Evolutionary conservation across 345 rosid species (phyloP), one percentile per base, ranked within the genome.

Genomic region (Eucalyptus shirleyi): DNA sequence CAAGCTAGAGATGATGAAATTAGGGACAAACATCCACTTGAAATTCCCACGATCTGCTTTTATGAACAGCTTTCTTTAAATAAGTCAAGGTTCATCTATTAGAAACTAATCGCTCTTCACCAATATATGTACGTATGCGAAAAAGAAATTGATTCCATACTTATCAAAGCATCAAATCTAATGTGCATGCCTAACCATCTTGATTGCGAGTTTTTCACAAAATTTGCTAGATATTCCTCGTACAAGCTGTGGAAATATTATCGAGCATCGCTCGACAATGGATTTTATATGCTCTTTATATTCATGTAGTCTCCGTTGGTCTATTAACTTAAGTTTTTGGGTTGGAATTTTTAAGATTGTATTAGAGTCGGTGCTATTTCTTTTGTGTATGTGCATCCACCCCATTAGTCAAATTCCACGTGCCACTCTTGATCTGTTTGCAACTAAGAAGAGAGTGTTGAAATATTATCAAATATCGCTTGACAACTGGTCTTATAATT

Each of bases 201-300:
- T 13, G 69, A 62, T 62, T 62, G 69, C 8, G 2, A 62, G 69
- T 62, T 30, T 62, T 62, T 28, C 69, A 62, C 34, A 62, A 30
- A 62, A 62, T 30, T 62, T 62, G 69, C 69, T 30, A 28, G n/a
- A 30, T 30, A 62, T 62, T 62, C 32, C 69, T 62, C 9, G 1
- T 28, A 28, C n/a, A 12, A 62, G 32, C 8, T 13, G 17, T 28
- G 69, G 5, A 30, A 62, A 62, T 37, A 72, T 37, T 37, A 10
- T 37, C 2, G 5, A 19, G 11, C 45, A 0, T 72, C 3, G 3
- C 28, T 37, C 2, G 9, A 72, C 24, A 40, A 37, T 2, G 5
- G 5, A 2, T 37, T 3, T 19, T 21, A 72, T 72, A 37, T 72
- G 9, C 5, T 10, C 2, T 37, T 77, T 21, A 77, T 40, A 77